Base-by-base conservation (phyloP, 495 filamentous ascomycete species). In the Diplogelasinospora grovesii region DNA sequence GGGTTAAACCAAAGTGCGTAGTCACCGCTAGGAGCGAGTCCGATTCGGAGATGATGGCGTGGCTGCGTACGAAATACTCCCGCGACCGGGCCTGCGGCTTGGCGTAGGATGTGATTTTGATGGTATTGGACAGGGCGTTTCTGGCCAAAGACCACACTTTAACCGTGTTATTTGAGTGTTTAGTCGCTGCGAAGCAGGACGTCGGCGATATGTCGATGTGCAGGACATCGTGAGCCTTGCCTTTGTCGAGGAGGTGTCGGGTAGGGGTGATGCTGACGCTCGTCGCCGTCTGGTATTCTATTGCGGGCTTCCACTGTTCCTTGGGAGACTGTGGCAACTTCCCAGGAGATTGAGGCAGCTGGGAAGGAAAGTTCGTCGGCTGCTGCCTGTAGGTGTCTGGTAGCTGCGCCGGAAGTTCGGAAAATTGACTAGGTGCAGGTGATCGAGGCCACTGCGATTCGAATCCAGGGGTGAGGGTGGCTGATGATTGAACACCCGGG, bases 41-140 rank as follows among this genome's bases (percentile, higher is more conserved):
- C 10, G 32, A 45, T 25, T 59, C 53, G 2, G 56, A 59, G 3
- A 59, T 30, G 16, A 59, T 48, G 3, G 50, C 45, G 35, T 59
- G 56, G 38, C 50, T 52, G 28, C 56, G 53, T 28, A 59, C 45
- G 14, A 54, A 57, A 31, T 59, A 59, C 28, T 59, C 56, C 16
- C 56, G 47, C 0, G 56, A 57, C 8, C 53, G 53, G 6, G 52
- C 36, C 16, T 52, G 47, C 0, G 56, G 53, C 7, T 45, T 40
- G 1, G 54, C 53, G 29, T 57, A 59, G 5, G 50, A 52, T 3
- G 47, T 59, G 18, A 48, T 51, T 18, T 59, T 59, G 25, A 56
- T 52, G 3, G 50, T 52, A 14, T 41, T 28, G 16, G 54, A 50
- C 1, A 59, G 22, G 1, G 41, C 26, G 26, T 51, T 51, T 36